Base-by-base conservation (phyloP, 2,329 filamentous ascomycete genomes). In the Aspergillus spinulosporus region DNA sequence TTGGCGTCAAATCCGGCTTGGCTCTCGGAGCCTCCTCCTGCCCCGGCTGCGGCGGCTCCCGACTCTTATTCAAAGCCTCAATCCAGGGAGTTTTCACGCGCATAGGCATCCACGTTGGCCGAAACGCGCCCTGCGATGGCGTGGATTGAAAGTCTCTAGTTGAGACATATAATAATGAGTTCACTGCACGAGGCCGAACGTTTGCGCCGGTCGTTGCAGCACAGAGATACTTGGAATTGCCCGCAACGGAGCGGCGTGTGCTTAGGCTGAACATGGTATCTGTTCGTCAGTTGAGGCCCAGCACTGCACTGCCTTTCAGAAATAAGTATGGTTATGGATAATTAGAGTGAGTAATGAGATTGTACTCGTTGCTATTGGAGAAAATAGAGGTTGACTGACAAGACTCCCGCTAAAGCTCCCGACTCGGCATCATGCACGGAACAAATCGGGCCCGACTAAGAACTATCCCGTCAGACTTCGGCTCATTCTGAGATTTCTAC, bases 81-180 rank as follows among this genome's bases (percentile, higher is more conserved):
- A 89, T 81, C 84, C 86, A 89, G 29, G 87, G 86, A n/a, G 81
- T 86, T 58, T 83, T 82, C 5, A 86, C 82, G 44, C 84, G 76
- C 73, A 82, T 82, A 14, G 80, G 79, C 48, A 83, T 84, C 73
- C 74, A 76, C n/a, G 68, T 71, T 6, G 71, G 70, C 28, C 65
- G 65, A 40, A 62, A 68, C 4, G 60, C 69, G 9, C 61, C 64
- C 45, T 64, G 65, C 15, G 55, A 49, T 11, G 59, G 61, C 31
- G 66, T 70, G 32, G 63, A 59, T 51, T 73, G 70, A 40, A 75
- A 70, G 9, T 67, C 48, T 37, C 64, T 21, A 21, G 8, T 36
- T 26, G 56, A 47, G 29, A 58, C 21, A 56, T 48, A 8, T 53
- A 56, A n/a, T 54, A 37, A 26, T 43, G 44, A 21, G 44, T 46